Conservation (phyloP, 306 rosid genomes). For the Cucurbita pepo region DNA sequence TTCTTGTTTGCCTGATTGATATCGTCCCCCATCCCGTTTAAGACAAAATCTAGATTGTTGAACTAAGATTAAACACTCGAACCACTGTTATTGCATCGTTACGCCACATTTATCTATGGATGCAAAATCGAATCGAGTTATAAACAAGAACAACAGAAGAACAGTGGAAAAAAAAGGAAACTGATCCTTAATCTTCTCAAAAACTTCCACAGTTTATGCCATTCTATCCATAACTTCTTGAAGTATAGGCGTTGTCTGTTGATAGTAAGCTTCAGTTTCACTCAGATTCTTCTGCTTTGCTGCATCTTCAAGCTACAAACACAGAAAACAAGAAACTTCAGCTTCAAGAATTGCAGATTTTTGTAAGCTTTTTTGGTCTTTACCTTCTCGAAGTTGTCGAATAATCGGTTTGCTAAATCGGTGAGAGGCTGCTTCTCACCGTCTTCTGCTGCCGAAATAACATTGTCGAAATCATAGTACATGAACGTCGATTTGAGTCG, state of each 20-base stretch:
- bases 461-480: conserved; percentile 72
- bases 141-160: not conserved
- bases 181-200: not conserved
- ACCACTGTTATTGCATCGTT: not conserved
- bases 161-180: not conserved
- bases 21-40: no score
- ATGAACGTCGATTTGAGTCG: conserved; percentile 67
- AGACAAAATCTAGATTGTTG: not conserved
- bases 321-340: not conserved
- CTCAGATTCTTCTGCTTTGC: conserved; percentile 36
- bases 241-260: conserved; percentile 53
- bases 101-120: not conserved
- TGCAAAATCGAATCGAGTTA: not conserved
- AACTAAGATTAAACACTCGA: not conserved
- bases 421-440: conserved; percentile 54
- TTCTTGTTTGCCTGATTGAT: no score
- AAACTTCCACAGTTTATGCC: conserved; percentile 5
- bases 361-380: not conserved
- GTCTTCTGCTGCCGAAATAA: conserved; percentile 44
- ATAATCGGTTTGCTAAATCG: conserved; percentile 61
- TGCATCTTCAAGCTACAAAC: conserved; percentile 67
- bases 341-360: not conserved
- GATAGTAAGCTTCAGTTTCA: conserved; percentile 29
- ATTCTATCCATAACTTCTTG: conserved; percentile 75
- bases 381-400: conserved; percentile 80